Evolutionary conservation across 192 early-diverging fungal species (phyloP), one percentile per base, ranked within the genome.

Genomic region (Cetraspora pellucida): DNA sequence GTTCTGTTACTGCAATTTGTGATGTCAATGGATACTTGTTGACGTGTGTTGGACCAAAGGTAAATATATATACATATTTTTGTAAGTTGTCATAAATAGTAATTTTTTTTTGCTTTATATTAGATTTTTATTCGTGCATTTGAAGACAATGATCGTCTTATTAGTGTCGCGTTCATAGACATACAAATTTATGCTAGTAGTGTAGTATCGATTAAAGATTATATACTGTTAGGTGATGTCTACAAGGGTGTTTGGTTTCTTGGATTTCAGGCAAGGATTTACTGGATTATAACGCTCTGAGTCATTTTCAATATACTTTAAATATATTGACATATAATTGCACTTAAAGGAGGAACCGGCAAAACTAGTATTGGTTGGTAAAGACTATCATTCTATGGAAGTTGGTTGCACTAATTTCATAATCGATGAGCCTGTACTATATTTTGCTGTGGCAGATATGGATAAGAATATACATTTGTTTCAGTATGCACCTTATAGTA

Each of bases 111-210:
- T 54, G 0, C 21, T 72, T 67, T 45, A n/a, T n/a, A n/a, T 58
- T 80, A 90, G 90, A 83, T 98, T 65, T 90, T 96, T 74, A 89
- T 98, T 47, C 88, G 95, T 58, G 86, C 89, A 21, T 94, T 98
- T 77, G 91, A 94, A 78, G 92, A 96, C 77, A 89, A 88, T 72
- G 90, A 91, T 75, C 84, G 86, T 16, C 81, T 98, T 61, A 90
- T 91, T 14, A 95, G 95, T 60, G 91, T 99, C 30, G 97, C 96
- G 0, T 99, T 99, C 75, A 85, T 98, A 45, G 96, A 98, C 82
- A 92, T 95, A 14, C 94, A 94, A 80, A 91, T 94, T 46, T 98
- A 93, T 85, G 95, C 97, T 14, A 93, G 88, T 31, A 89, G 89
- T 60, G 83, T 97, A 30, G 84, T 83, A 7, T 86, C 94, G 0